Conservation (phyloP, 2,329 filamentous ascomycete genomes). For the Cryphonectria japonica region DNA sequence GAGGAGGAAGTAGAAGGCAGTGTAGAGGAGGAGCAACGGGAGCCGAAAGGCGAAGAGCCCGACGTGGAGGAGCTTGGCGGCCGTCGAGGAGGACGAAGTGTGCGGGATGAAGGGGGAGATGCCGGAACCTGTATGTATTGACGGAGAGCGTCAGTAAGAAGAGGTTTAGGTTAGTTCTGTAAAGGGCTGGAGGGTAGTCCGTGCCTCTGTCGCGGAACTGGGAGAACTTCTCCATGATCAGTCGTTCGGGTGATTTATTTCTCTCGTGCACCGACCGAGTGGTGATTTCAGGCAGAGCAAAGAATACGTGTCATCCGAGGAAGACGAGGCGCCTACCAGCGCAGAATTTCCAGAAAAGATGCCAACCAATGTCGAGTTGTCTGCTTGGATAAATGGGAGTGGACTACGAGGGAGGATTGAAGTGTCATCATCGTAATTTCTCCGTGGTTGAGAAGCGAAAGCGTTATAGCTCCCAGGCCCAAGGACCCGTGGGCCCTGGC, state of each 20-base stretch:
- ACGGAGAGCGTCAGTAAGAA: neutral
- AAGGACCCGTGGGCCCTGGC: neutral
- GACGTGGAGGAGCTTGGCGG: constrained; percentile 67
- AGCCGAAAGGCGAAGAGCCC: constrained; percentile 81
- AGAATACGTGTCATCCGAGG: constrained; percentile 15
- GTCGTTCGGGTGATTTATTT: constrained; percentile 19
- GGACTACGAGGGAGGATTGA: neutral
- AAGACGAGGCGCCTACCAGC: constrained; percentile 11
- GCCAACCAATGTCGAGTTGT: neutral
- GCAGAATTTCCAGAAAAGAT: neutral
- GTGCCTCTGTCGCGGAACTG: constrained; percentile 89
- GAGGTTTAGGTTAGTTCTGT: neutral
- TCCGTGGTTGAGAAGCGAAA: neutral
- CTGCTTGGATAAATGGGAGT: neutral
- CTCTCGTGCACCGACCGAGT: neutral
- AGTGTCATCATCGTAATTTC: constrained; percentile 8
- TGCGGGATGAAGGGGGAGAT: constrained; percentile 95
- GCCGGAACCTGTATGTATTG: constrained; percentile 73
- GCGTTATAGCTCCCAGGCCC: neutral
- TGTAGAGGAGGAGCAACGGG: constrained; percentile 73
- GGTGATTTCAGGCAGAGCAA: neutral
- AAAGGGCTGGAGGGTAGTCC: constrained; percentile 25
- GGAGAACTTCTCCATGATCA: constrained; percentile 87
- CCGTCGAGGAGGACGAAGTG: constrained; percentile 63
- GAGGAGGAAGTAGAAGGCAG: constrained; percentile 75